Percentiles rank a stretch among this genome's conserved stretches.
Conservation (phyloP, 2,329 filamentous ascomycete genomes). For the Aureobasidium vineae region DNA sequence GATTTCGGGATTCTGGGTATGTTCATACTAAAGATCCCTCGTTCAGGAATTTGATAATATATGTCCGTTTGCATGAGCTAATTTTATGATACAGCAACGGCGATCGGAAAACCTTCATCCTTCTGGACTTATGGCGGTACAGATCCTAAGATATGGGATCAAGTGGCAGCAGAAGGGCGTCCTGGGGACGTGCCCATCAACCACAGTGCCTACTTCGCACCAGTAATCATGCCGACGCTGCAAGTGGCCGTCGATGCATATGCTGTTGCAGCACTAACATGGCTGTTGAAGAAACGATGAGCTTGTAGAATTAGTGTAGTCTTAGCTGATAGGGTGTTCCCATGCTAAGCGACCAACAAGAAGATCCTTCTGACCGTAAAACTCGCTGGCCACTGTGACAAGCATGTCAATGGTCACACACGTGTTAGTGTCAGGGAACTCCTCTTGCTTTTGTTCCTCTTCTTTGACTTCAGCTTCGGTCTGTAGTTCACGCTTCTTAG, state of each 20-base stretch:
- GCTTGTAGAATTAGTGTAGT: not conserved
- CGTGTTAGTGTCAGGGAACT: constrained; percentile 36
- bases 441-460: constrained; percentile 28
- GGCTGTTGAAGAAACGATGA: constrained; percentile 31
- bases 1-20: constrained; percentile 60
- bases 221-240: constrained; percentile 59
- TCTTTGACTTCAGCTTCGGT: constrained; percentile 4
- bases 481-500: constrained; percentile 18
- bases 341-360: constrained; percentile 57
- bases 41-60: not conserved
- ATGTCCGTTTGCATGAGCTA: not conserved
- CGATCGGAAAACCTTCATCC: constrained; percentile 48
- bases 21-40: no score
- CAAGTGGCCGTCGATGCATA: constrained; percentile 47
- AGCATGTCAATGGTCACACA: constrained; percentile 88
- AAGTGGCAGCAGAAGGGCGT: constrained; percentile 46
- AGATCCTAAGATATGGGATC: constrained; percentile 52
- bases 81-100: constrained; percentile 40
- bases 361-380: constrained; percentile 85
- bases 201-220: constrained; percentile 60
- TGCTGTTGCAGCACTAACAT: constrained; percentile 39
- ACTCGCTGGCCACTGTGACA: constrained; percentile 79
- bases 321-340: constrained; percentile 4
- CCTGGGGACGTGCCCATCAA: constrained; percentile 55
- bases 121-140: constrained; percentile 59